These are phyloP conservation scores for Pythium angustatum DNA, from an alignment of 352 stramenopile genomes.

Conservation along the genomic window DNA sequence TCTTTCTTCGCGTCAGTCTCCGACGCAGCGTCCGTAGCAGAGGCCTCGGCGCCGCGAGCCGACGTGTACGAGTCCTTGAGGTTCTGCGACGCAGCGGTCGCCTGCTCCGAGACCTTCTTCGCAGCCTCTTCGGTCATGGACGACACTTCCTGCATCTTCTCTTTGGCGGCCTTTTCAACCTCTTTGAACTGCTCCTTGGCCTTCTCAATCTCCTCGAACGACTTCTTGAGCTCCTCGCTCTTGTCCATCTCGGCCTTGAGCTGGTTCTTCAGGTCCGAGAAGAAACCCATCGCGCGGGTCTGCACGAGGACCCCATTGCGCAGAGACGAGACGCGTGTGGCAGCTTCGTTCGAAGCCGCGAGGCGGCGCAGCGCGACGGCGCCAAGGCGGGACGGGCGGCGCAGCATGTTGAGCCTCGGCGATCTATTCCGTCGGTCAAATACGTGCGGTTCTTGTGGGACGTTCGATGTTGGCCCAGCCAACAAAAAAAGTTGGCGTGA, in stretches of 20 bases:
- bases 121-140: slow-evolving; percentile 56
- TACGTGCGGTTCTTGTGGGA: slow-evolving; percentile 1
- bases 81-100: slow-evolving; percentile 58
- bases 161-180: slow-evolving; percentile 59
- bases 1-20: slow-evolving; percentile 26
- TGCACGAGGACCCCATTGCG: slow-evolving; percentile 26
- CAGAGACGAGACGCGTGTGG: slow-evolving; percentile 5
- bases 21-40: neutral
- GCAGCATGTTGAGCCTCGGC: slow-evolving; percentile 28
- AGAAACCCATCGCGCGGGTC: slow-evolving; percentile 65
- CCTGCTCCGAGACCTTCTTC: slow-evolving; percentile 63
- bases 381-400: slow-evolving; percentile 27
- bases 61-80: slow-evolving; percentile 53
- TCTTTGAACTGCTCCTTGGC: slow-evolving; percentile 72
- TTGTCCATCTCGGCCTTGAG: slow-evolving; percentile 81
- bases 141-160: slow-evolving; percentile 63
- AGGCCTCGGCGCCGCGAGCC: slow-evolving; percentile 33
- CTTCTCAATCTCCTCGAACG: slow-evolving; percentile 72
- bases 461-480: slow-evolving; percentile 5
- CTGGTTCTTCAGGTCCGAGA: slow-evolving; percentile 79
- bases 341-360: slow-evolving; percentile 1
- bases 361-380: slow-evolving; percentile 24
- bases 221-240: slow-evolving; percentile 81
- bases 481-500: slow-evolving; percentile 23
- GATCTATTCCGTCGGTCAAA: neutral